phyloP scores from a whole-genome alignment of 129 eudicot genomes.

The Tagetes erecta region DNA sequence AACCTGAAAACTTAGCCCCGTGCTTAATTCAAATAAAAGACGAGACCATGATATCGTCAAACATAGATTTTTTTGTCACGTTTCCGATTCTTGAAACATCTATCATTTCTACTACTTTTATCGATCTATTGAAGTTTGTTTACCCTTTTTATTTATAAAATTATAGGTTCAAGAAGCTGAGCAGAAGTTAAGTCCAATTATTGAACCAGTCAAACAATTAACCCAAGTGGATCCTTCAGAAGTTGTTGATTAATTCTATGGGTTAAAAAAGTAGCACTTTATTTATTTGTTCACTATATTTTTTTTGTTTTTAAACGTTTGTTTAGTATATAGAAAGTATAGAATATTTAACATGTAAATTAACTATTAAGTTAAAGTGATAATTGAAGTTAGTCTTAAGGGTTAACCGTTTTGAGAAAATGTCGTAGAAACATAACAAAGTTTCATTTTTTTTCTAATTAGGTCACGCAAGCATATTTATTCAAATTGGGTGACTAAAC shows the following conservation, averaged over 20 bases:
- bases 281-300: neutral
- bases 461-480: neutral
- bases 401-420: neutral
- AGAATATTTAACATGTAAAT: slow-evolving; percentile 1
- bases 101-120: too few species aligned
- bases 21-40: too few species aligned
- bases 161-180: slow-evolving; percentile 40
- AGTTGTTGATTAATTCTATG: neutral
- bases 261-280: neutral
- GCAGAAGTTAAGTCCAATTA: slow-evolving; percentile 34
- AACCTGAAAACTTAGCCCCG: too few species aligned
- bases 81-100: too few species aligned
- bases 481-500: neutral
- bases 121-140: neutral
- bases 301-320: too few species aligned
- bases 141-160: neutral
- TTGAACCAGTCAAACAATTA: slow-evolving; percentile 32
- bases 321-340: neutral
- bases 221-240: slow-evolving; percentile 20
- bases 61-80: too few species aligned
- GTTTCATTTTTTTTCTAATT: neutral
- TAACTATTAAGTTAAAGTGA: neutral
- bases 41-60: too few species aligned
- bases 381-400: neutral
- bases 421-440: too few species aligned